These are phyloP conservation scores for Cyclostephanos invisitatus DNA, from an alignment of 108 stramenopile genomes.

Conservation along the genomic window DNA sequence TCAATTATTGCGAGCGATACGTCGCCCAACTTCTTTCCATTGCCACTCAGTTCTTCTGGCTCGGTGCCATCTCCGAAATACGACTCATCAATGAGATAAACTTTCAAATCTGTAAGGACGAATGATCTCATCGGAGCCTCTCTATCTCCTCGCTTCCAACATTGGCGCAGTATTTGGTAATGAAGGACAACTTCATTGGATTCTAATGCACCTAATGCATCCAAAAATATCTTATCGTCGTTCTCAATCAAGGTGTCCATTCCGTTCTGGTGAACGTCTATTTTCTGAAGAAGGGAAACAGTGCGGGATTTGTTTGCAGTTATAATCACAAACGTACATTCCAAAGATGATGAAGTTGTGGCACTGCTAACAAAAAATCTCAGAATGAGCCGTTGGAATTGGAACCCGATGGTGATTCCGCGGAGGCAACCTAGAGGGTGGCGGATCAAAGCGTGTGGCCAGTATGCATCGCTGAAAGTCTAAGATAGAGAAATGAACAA, in stretches of 20 bases:
- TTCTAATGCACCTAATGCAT: slow-evolving; percentile 61
- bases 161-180: slow-evolving; percentile 78
- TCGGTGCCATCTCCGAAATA: slow-evolving; percentile 68
- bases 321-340: slow-evolving; percentile 70
- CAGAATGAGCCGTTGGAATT: slow-evolving; percentile 79
- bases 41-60: slow-evolving; percentile 21
- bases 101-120: slow-evolving; percentile 71
- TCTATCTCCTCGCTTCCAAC: slow-evolving; percentile 78
- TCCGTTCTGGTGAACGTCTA: slow-evolving; percentile 21
- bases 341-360: slow-evolving; percentile 41
- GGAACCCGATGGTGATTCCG: slow-evolving; percentile 81
- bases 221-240: slow-evolving; percentile 76
- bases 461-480: slow-evolving; percentile 64
- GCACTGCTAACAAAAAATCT: slow-evolving; percentile 58
- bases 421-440: slow-evolving; percentile 61
- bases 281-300: slow-evolving; percentile 67
- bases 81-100: slow-evolving; percentile 78
- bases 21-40: slow-evolving; percentile 37
- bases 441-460: slow-evolving; percentile 80
- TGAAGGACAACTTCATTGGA: slow-evolving; percentile 69
- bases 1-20: slow-evolving; percentile 61
- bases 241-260: slow-evolving; percentile 66
- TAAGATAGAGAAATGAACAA: neutral
- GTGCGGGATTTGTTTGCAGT: slow-evolving; percentile 72
- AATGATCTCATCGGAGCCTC: slow-evolving; percentile 70